These are phyloP conservation scores for Chlamydomonas sp. DNA, from an alignment of 139 green algal species.

Conservation along the genomic window DNA sequence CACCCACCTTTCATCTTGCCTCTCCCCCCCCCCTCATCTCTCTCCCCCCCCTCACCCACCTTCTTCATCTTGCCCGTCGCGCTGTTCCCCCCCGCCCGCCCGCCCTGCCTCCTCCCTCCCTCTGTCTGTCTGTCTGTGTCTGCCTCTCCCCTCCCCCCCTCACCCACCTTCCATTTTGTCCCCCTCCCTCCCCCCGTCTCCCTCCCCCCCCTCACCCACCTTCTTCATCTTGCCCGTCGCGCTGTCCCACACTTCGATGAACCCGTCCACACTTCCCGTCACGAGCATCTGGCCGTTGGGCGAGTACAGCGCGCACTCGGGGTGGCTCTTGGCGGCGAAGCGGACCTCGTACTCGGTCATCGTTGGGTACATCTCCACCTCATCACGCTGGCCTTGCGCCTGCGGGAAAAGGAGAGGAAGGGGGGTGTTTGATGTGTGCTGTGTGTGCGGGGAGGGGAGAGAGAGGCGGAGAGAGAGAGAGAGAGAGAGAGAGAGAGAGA, in stretches of 20 bases:
- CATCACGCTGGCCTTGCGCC: constrained; percentile 64
- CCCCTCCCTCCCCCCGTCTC: too few relatives aligned
- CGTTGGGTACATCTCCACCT: constrained; percentile 78
- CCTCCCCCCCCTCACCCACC: too few relatives aligned
- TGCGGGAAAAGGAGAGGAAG: constrained; percentile 87
- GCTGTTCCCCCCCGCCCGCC: constrained; percentile 90
- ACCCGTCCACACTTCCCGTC: constrained; percentile 89
- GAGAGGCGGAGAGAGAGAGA: too few relatives aligned
- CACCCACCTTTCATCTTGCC: too few relatives aligned
- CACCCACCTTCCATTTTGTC: too few relatives aligned
- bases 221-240: constrained; percentile 82
- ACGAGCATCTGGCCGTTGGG: constrained; percentile 83
- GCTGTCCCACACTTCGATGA: constrained; percentile 97
- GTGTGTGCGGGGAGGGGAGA: too few relatives aligned
- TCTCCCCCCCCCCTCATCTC: too few relatives aligned
- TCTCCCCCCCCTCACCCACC: too few relatives aligned
- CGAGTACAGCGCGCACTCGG: constrained; percentile 79
- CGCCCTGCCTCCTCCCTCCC: too few relatives aligned
- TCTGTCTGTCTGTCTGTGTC: too few relatives aligned
- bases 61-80: constrained; percentile 79
- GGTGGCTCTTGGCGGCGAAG: constrained; percentile 47
- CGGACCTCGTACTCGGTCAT: constrained; percentile 44
- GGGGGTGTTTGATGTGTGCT: constrained; percentile 35
- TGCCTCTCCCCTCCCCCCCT: too few relatives aligned
- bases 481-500: too few relatives aligned